These are phyloP conservation scores for Laburnicola sp. DNA, from an alignment of 2,329 filamentous ascomycete genomes.

Conservation along the genomic window DNA sequence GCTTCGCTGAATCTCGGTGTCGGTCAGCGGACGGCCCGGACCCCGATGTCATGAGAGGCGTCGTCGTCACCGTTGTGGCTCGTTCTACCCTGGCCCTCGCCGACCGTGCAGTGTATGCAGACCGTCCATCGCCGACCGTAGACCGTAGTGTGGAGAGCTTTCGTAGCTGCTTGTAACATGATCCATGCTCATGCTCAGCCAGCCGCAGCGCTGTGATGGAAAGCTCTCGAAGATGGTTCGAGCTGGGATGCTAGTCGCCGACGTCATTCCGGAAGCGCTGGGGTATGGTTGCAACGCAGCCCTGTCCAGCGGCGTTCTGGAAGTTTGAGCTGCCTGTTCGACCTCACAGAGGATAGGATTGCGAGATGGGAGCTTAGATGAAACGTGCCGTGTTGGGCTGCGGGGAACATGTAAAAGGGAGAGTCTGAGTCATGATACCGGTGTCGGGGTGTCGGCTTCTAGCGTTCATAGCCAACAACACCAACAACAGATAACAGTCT, in stretches of 20 bases:
- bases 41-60: not conserved
- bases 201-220: not conserved
- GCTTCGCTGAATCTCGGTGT: constrained; percentile 1
- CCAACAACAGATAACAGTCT: no score
- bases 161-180: not conserved
- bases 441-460: no score
- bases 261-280: not conserved
- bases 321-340: not conserved
- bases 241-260: not conserved
- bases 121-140: no score
- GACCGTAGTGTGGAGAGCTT: not conserved
- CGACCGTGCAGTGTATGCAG: not conserved
- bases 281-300: not conserved
- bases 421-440: no score
- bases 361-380: no score
- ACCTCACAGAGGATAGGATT: no score
- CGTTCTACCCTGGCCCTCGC: not conserved
- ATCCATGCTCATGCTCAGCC: not conserved
- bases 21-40: not conserved
- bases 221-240: not conserved
- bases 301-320: not conserved
- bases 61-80: not conserved
- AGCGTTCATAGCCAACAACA: no score
- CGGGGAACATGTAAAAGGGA: no score
- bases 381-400: no score